A percentile compares a stretch with the other conserved stretches of the same genome.
Conservation (phyloP, 768 basidiomycete species). For the Tubosaeta sp. region DNA sequence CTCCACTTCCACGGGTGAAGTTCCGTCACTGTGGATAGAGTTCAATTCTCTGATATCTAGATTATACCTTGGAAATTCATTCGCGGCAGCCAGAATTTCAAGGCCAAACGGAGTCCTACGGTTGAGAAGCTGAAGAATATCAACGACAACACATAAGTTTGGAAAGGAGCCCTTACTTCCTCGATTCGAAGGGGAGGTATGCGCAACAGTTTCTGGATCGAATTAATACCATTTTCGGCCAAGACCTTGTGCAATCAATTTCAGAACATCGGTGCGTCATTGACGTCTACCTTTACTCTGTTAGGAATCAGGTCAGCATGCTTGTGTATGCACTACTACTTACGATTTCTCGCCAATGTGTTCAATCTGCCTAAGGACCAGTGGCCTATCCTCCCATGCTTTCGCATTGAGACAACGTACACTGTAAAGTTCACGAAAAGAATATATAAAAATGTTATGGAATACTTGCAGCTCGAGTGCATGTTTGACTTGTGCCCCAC, state of each 20-base stretch:
- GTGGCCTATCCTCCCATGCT: slow-evolving; percentile 88
- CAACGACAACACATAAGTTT: not conserved
- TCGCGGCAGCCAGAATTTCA: slow-evolving; percentile 56
- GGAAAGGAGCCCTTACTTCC: slow-evolving; percentile 36
- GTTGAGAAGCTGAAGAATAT: slow-evolving; percentile 56
- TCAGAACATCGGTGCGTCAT: not conserved
- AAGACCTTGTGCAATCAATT: slow-evolving; percentile 51
- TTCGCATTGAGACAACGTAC: slow-evolving; percentile 75
- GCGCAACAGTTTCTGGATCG: slow-evolving; percentile 51
- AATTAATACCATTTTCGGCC: slow-evolving; percentile 66
- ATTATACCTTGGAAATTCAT: slow-evolving; percentile 63
- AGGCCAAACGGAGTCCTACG: slow-evolving; percentile 71
- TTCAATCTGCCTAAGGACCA: slow-evolving; percentile 82
- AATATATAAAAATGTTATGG: not conserved
- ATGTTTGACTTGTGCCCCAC: slow-evolving; percentile 64
- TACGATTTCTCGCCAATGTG: slow-evolving; percentile 93
- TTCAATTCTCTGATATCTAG: slow-evolving; percentile 48
- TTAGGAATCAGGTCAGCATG: not conserved
- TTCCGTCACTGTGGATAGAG: slow-evolving; percentile 40
- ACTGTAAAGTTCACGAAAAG: slow-evolving; percentile 34
- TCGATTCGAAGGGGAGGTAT: slow-evolving; percentile 63
- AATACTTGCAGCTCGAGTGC: slow-evolving; percentile 67
- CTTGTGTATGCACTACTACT: slow-evolving; percentile 23
- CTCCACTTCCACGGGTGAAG: slow-evolving; percentile 52
- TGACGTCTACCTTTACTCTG: slow-evolving; percentile 24